Base-by-base conservation (phyloP, 2,329 filamentous ascomycete species). In the Aspergillus spinulosporus region DNA sequence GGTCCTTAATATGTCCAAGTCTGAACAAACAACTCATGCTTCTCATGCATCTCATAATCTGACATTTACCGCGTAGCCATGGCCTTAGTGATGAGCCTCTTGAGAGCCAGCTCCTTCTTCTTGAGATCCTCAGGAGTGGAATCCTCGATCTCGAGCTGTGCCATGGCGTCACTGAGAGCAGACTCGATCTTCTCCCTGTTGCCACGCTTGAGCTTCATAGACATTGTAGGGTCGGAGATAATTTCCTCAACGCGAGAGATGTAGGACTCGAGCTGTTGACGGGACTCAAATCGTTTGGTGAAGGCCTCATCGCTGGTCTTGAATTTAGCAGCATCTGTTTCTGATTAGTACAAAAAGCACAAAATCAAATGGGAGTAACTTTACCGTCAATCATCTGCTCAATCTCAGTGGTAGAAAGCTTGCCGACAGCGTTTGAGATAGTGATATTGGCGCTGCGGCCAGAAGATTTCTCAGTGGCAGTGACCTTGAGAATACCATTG, bases 141-240 rank as follows among this genome's bases (percentile, higher is more conserved):
- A 68, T 99, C 95, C 79, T 93, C 90, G 73, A 99, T 82, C 87
- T 99, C 94, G 64, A 99, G 89, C 80, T 95, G 89, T 64, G 86
- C 90, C 94, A 99, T 97, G 69, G 94, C 94, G 71, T 99, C 94
- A 78, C 88, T 93, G 69, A 99, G 90, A 67, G 92, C 90, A 74
- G 89, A 88, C 87, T 99, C 94, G 66, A 99, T 97, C 89, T 96
- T 97, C 81, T 97, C 92, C 89, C 96, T 96, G 85, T 96, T 92
- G 77, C 91, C 92, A 72, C 93, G 92, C 90, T 97, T 97, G 76
- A 99, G 85, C 87, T 96, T 97, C 74, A 97, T 85, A 63, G 91
- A 94, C 81, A 96, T 88, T 45, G 88, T 91, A 59, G 94, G 94
- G 83, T 99, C 94, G 45, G 91, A 96, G 77, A 97, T 87, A 72